Evolutionary conservation across 768 basidiomycete species (phyloP).

Genomic region (Pholiota molesta): DNA sequence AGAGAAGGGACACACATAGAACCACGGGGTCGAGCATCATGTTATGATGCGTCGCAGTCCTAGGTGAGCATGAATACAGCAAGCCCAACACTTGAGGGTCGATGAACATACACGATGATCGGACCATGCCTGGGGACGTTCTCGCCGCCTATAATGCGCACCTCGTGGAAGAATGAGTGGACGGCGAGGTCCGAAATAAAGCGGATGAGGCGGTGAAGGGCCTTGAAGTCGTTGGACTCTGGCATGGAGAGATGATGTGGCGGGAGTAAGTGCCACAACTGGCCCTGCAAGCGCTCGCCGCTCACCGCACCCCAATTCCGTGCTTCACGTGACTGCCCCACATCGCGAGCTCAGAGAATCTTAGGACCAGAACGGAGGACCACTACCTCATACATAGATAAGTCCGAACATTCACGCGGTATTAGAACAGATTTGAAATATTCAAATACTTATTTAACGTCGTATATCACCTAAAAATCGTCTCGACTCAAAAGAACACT

Average conservation of each 20-base stretch:
- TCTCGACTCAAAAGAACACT: too few relatives aligned
- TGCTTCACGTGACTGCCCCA: too few relatives aligned
- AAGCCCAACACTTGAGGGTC: constrained; percentile 3
- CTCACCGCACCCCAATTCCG: too few relatives aligned
- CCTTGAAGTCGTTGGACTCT: constrained; percentile 39
- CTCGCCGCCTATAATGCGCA: constrained; percentile 85
- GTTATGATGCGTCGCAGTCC: constrained; percentile 71
- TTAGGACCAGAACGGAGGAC: too few relatives aligned
- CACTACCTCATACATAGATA: too few relatives aligned
- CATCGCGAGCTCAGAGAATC: too few relatives aligned
- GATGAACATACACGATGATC: constrained; percentile 81
- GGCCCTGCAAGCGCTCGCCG: background rate
- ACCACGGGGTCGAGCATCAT: constrained; percentile 92
- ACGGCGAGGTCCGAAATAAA: constrained; percentile 73
- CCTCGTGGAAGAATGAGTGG: constrained; percentile 86
- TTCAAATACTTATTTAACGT: too few relatives aligned
- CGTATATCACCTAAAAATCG: too few relatives aligned
- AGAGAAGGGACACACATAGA: constrained; percentile 59
- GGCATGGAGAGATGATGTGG: constrained; percentile 17
- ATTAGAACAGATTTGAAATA: too few relatives aligned
- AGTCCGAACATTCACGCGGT: too few relatives aligned
- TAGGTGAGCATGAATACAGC: constrained; percentile 10
- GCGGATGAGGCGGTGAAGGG: constrained; percentile 73
- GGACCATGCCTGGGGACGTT: constrained; percentile 88
- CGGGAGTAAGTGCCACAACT: background rate